Evolutionary conservation across 2,329 filamentous ascomycete species (phyloP), one percentile per base, ranked within the genome.

Genomic region (Colletotrichum chrysophilum): DNA sequence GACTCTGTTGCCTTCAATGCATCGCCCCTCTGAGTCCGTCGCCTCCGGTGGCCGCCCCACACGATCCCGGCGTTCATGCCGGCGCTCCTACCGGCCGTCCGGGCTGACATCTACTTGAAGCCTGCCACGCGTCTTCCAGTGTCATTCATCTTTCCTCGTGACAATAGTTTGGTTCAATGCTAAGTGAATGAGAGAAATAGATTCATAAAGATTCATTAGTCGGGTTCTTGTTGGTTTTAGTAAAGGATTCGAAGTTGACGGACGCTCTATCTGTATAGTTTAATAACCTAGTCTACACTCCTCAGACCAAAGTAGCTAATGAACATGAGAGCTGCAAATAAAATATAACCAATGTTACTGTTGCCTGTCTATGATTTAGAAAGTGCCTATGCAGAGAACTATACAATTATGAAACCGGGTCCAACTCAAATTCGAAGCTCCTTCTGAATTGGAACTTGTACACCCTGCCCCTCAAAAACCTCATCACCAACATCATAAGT

Each of bases 401-500:
- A 0, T 58, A 26, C 3, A 10, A 10, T 1, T 3, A 6, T 16
- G 21, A 16, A 18, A 58, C 1, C 0, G 21, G 0, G 18, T n/a
- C 38, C 26, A 10, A 21, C 32, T 36, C 60, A 62, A 18, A 30
- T 7, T 36, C 36, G 28, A 28, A 30, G 30, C 14, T 64, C 60
- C 21, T n/a, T 64, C 7, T 38, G 12, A 24, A 36, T 14, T 2
- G 18, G 2, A 30, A 32, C 58, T 18, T 4, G 5, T 0, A 61
- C 24, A 12, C 32, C 21, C 32, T 38, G 3, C 2, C 21, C 24
- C 4, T 38, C 21, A 34, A 75, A 71, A 16, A 32, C 68, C 24
- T 75, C 68, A 7, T 68, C 71, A 5, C 43, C 60, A 4, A 74
- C 66, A 52, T 76, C 74, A 56, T 74, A 76, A 14, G 56, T 43